These are phyloP conservation scores for Xerocomellus amylosporus DNA, from an alignment of 768 basidiomycete species.

Conservation along the genomic window DNA sequence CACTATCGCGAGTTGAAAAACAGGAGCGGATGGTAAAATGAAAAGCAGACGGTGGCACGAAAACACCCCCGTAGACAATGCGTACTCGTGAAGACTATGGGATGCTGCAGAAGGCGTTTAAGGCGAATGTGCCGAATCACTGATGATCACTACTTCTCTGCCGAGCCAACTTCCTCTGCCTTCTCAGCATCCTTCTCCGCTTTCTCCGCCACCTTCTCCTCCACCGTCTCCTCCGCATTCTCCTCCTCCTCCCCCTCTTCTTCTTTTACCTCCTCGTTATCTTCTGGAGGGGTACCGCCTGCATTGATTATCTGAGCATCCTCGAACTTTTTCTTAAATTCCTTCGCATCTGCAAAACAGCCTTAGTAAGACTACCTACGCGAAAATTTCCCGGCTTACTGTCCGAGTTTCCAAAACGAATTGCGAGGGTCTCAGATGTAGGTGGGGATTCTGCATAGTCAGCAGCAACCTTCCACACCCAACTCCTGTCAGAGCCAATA, in stretches of 20 bases:
- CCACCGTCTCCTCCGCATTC: slow-evolving; percentile 21
- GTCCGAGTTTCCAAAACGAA: slow-evolving; percentile 95
- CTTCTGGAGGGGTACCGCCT: slow-evolving; percentile 27
- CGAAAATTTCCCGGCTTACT: slow-evolving; percentile 54
- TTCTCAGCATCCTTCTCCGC: slow-evolving; percentile 35
- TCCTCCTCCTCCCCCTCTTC: slow-evolving; percentile 32
- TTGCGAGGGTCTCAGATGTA: slow-evolving; percentile 92
- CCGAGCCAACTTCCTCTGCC: slow-evolving; percentile 26
- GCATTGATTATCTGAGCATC: slow-evolving; percentile 70
- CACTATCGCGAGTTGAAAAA: slow-evolving; percentile 22
- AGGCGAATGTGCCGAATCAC: not conserved
- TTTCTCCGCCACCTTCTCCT: slow-evolving; percentile 27
- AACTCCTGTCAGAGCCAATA: slow-evolving; percentile 97
- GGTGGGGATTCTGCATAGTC: slow-evolving; percentile 92
- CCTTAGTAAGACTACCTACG: slow-evolving; percentile 1
- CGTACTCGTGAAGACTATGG: slow-evolving; percentile 8
- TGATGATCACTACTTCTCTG: slow-evolving; percentile 32
- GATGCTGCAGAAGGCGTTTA: slow-evolving; percentile 5
- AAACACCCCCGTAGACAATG: slow-evolving; percentile 7
- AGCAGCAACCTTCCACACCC: slow-evolving; percentile 98
- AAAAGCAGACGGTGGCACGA: slow-evolving; percentile 1
- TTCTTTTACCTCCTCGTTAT: slow-evolving; percentile 23
- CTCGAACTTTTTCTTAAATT: slow-evolving; percentile 91
- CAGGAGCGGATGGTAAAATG: slow-evolving; percentile 11
- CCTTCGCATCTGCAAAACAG: slow-evolving; percentile 61